Evolutionary conservation across 768 basidiomycete species (phyloP).

Genomic region (Psilocybe tampanensis): DNA sequence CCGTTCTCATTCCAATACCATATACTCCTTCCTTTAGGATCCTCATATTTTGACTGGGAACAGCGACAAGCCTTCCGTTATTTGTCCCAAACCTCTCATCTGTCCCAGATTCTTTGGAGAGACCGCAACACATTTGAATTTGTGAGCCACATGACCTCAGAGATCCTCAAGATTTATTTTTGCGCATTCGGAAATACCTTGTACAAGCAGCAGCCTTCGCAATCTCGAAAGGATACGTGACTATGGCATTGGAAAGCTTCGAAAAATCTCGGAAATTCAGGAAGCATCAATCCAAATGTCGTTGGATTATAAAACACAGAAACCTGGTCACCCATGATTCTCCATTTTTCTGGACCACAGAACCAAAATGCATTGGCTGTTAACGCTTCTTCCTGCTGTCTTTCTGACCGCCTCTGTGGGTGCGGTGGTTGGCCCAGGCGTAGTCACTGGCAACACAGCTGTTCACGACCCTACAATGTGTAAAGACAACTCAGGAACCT

Average conservation of each 20-base stretch:
- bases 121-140: background rate
- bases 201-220: background rate
- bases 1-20: too few relatives aligned
- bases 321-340: background rate
- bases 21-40: too few relatives aligned
- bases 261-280: background rate
- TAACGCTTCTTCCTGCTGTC: conserved; percentile 16
- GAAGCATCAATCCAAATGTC: background rate
- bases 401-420: conserved; percentile 20
- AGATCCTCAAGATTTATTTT: background rate
- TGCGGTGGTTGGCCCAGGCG: conserved; percentile 34
- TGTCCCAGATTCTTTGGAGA: too few relatives aligned
- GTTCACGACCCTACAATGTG: conserved; percentile 54
- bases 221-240: background rate
- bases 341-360: background rate
- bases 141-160: background rate
- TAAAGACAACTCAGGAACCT: conserved; percentile 47
- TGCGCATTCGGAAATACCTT: background rate
- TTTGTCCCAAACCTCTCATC: too few relatives aligned
- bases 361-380: conserved; percentile 24
- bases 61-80: too few relatives aligned
- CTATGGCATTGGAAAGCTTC: background rate
- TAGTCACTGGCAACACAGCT: conserved; percentile 41
- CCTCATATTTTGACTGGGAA: too few relatives aligned
- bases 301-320: background rate